Evolutionary conservation across 2,329 filamentous ascomycete species (phyloP).

Genomic region (Capronia epimyces): DNA sequence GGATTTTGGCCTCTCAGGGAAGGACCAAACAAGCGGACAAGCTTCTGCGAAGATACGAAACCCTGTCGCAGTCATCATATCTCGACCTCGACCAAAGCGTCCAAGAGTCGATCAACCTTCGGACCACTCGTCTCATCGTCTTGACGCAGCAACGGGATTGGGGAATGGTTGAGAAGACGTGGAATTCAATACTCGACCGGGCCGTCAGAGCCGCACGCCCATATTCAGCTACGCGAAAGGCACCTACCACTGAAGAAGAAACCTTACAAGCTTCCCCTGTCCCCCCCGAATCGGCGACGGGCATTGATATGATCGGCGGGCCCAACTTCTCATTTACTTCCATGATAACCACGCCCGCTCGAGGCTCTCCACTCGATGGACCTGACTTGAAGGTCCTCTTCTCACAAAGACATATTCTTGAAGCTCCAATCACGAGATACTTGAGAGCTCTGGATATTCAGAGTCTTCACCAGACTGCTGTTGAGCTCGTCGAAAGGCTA

Average conservation of each 20-base stretch:
- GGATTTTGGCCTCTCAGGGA: slow-evolving; percentile 47
- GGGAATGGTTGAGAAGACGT: slow-evolving; percentile 17
- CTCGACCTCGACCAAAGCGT: slow-evolving; percentile 4
- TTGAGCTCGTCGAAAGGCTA: slow-evolving; percentile 51
- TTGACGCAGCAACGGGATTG: slow-evolving; percentile 7
- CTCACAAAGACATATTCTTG: slow-evolving; percentile 47
- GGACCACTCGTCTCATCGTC: slow-evolving; percentile 14
- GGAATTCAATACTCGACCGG: slow-evolving; percentile 17
- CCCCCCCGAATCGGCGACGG: neutral
- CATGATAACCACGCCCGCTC: slow-evolving; percentile 9
- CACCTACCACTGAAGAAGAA: neutral
- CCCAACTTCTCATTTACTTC: slow-evolving; percentile 10
- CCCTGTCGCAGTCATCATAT: slow-evolving; percentile 31
- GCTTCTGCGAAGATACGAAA: slow-evolving; percentile 52
- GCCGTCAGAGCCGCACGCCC: slow-evolving; percentile 9
- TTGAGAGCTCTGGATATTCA: slow-evolving; percentile 50
- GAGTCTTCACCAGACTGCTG: slow-evolving; percentile 50
- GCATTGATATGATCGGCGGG: slow-evolving; percentile 1
- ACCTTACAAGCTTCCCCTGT: neutral
- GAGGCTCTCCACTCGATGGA: slow-evolving; percentile 6
- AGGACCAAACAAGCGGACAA: slow-evolving; percentile 48
- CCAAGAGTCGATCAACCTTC: slow-evolving; percentile 33
- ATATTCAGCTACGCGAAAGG: neutral
- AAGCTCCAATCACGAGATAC: slow-evolving; percentile 46
- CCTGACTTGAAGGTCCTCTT: slow-evolving; percentile 30